Conservation (phyloP, 1,284 basidiomycete species). For the Golubevia sp. region DNA sequence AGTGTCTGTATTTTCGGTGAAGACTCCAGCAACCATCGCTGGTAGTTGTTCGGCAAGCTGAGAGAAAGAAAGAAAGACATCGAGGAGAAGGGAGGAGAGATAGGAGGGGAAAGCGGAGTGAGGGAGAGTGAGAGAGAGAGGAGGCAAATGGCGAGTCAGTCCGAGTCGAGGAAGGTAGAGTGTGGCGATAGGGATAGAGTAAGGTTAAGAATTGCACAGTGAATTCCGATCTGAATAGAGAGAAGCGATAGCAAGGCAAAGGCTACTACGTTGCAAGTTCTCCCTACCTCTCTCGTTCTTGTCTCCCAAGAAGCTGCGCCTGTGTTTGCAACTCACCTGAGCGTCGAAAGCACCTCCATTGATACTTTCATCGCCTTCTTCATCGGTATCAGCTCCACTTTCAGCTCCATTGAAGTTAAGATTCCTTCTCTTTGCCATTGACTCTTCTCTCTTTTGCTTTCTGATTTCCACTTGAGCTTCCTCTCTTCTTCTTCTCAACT, state of each 20-base stretch:
- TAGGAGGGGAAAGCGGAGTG: not conserved
- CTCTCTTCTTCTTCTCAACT: constrained; percentile 55
- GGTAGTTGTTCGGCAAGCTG: constrained; percentile 79
- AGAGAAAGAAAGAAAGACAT: constrained; percentile 1
- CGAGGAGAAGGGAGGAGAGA: not conserved
- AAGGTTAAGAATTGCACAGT: too few species aligned
- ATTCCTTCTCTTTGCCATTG: constrained; percentile 59
- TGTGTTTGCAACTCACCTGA: not conserved
- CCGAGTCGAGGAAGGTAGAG: too few species aligned
- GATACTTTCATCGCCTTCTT: too few species aligned
- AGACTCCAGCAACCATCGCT: constrained; percentile 85
- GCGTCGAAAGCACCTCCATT: constrained; percentile 23
- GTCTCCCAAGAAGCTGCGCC: too few species aligned
- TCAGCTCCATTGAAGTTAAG: constrained; percentile 30
- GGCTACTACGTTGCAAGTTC: too few species aligned
- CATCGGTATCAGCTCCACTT: constrained; percentile 36
- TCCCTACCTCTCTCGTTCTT: too few species aligned
- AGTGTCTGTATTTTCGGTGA: constrained; percentile 85
- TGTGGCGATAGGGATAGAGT: too few species aligned
- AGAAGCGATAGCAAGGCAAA: too few species aligned
- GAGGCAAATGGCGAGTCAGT: too few species aligned
- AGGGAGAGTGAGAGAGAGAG: not conserved
- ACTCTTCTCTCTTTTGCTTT: constrained; percentile 59
- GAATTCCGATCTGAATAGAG: too few species aligned
- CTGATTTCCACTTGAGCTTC: constrained; percentile 61